A percentile compares a stretch with the other conserved stretches of the same genome.
phyloP scores from a whole-genome alignment of 1,139 yeast genomes.

The Komagataea norvegica region DNA sequence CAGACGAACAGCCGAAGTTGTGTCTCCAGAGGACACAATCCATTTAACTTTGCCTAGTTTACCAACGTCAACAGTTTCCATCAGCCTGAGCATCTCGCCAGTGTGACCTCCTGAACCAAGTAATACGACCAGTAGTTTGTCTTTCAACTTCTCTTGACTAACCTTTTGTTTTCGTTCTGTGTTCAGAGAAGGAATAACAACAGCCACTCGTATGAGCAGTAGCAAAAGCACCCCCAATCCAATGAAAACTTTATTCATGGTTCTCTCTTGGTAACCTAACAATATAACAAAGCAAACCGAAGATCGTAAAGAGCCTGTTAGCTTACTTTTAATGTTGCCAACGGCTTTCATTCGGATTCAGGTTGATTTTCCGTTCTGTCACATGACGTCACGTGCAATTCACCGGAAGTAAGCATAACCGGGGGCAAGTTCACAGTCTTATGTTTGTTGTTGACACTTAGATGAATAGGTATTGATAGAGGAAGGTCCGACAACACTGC shows the following conservation, averaged over 20 bases:
- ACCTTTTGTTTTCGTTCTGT: not conserved
- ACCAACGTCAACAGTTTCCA: constrained; percentile 36
- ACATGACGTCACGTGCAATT: too few species aligned
- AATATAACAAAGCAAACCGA: too few species aligned
- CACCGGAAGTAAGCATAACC: too few species aligned
- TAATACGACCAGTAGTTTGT: constrained; percentile 42
- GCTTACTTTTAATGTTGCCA: too few species aligned
- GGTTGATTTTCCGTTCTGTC: too few species aligned
- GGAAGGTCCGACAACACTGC: not conserved
- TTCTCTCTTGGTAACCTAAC: too few species aligned
- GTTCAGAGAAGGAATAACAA: not conserved
- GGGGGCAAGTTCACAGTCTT: too few species aligned
- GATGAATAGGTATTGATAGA: not conserved
- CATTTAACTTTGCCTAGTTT: constrained; percentile 25
- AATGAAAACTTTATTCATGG: too few species aligned
- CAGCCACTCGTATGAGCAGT: not conserved
- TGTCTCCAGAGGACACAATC: constrained; percentile 48
- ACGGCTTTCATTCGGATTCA: too few species aligned
- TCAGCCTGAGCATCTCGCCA: constrained; percentile 82
- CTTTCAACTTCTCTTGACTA: constrained; percentile 4
- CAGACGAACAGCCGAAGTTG: constrained; percentile 51
- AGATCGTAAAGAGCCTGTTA: too few species aligned
- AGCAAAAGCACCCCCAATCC: too few species aligned
- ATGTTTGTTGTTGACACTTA: too few species aligned
- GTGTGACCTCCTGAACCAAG: constrained; percentile 94